Conservation (phyloP, 2,329 filamentous ascomycete species). For the Graphilbum sp. region DNA sequence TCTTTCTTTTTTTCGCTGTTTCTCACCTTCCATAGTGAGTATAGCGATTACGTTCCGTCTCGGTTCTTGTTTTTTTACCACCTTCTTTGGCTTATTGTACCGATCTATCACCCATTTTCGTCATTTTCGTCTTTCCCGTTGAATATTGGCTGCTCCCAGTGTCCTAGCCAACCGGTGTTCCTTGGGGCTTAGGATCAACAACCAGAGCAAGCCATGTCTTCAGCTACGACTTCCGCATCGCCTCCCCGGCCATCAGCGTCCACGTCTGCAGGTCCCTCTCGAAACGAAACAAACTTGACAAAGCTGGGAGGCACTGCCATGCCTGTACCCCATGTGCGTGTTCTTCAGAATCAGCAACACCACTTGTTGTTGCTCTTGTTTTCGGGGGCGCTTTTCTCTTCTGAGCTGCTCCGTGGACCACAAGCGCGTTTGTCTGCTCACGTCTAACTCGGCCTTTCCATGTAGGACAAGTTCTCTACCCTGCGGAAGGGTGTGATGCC, state of each 20-base stretch:
- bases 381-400: no score
- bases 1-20: neutral
- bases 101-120: constrained; percentile 10
- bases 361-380: no score
- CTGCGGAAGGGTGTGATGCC: constrained; percentile 28
- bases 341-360: no score
- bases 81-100: constrained; percentile 8
- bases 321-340: constrained; percentile 16
- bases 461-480: constrained; percentile 6
- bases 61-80: neutral
- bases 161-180: constrained; percentile 11
- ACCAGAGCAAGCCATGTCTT: constrained; percentile 7
- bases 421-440: neutral
- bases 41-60: neutral
- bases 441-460: neutral
- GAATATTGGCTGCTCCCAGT: neutral
- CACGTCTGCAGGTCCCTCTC: constrained; percentile 15
- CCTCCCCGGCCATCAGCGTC: constrained; percentile 21
- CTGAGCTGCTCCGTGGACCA: no score
- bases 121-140: constrained; percentile 9
- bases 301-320: constrained; percentile 19
- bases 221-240: constrained; percentile 22
- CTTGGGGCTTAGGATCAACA: neutral
- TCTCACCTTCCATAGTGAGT: neutral
- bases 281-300: constrained; percentile 20